phyloP scores from a whole-genome alignment of 192 early-diverging fungal species.

The Mortierella antarctica region DNA sequence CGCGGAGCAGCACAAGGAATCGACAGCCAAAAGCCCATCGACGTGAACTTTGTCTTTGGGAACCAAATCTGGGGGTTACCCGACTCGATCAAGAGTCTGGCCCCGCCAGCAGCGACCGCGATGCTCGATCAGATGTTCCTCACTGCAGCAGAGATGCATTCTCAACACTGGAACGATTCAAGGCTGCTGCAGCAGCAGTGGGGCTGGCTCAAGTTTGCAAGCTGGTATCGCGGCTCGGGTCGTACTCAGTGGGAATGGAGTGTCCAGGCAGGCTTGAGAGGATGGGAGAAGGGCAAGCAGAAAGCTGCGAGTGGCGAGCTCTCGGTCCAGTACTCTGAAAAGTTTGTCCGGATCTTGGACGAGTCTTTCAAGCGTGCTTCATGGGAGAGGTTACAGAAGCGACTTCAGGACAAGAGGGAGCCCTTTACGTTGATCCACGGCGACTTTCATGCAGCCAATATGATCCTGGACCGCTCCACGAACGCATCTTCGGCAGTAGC shows the following conservation, averaged over 20 bases:
- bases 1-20: not conserved
- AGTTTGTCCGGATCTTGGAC: slow-evolving; percentile 35
- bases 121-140: slow-evolving; percentile 39
- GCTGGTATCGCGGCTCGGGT: slow-evolving; percentile 19
- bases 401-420: slow-evolving; percentile 19
- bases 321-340: slow-evolving; percentile 32
- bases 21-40: slow-evolving; percentile 10
- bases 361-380: slow-evolving; percentile 22
- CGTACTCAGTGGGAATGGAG: slow-evolving; percentile 31
- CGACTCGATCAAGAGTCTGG: slow-evolving; percentile 2
- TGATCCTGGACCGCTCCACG: slow-evolving; percentile 17
- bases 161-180: slow-evolving; percentile 42
- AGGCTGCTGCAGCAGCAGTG: not conserved
- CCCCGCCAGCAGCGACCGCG: not conserved
- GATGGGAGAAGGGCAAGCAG: slow-evolving; percentile 21
- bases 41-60: slow-evolving; percentile 44
- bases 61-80: slow-evolving; percentile 43
- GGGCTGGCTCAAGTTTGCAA: slow-evolving; percentile 25
- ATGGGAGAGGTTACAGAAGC: slow-evolving; percentile 25
- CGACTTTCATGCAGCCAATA: slow-evolving; percentile 37
- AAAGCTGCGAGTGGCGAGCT: slow-evolving; percentile 13
- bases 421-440: slow-evolving; percentile 33
- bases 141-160: slow-evolving; percentile 26
- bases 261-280: slow-evolving; percentile 4
- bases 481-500: no score